phyloP scores from a whole-genome alignment of 2,329 filamentous ascomycete genomes.

The Claviceps humidiphila region DNA sequence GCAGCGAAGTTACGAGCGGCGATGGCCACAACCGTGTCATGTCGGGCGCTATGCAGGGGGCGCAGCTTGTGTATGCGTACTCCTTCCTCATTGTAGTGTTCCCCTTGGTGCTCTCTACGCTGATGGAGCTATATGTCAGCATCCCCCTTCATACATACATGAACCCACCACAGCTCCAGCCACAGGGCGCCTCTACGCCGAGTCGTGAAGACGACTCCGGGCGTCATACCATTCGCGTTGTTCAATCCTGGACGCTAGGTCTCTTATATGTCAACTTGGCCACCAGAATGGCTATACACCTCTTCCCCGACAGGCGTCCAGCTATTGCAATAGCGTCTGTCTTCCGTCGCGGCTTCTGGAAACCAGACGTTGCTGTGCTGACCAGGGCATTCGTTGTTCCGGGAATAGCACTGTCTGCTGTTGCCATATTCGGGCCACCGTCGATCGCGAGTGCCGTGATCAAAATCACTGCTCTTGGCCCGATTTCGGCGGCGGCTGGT shows the following conservation, averaged over 20 bases:
- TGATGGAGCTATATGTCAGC: constrained; percentile 80
- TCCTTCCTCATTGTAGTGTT: constrained; percentile 62
- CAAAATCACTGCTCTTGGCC: constrained; percentile 11
- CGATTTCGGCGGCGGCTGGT: constrained; percentile 13
- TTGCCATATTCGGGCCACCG: constrained; percentile 54
- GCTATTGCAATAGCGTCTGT: constrained; percentile 64
- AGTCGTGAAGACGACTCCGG: constrained; percentile 12
- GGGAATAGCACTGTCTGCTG: constrained; percentile 43
- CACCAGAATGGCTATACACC: constrained; percentile 52
- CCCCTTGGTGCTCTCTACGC: constrained; percentile 62
- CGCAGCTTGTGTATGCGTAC: constrained; percentile 59
- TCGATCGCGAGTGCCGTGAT: constrained; percentile 32
- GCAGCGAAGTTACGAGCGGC: constrained; percentile 12
- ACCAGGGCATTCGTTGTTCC: constrained; percentile 83
- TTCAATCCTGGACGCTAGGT: constrained; percentile 90
- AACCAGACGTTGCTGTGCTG: constrained; percentile 65
- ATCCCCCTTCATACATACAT: constrained; percentile 77
- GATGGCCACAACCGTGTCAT: constrained; percentile 14
- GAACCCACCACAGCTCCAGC: constrained; percentile 24
- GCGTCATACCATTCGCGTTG: constrained; percentile 64
- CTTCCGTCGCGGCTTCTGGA: constrained; percentile 59
- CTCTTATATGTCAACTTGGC: constrained; percentile 79
- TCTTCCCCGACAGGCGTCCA: constrained; percentile 55
- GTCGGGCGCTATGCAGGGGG: constrained; percentile 18
- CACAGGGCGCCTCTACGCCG: constrained; percentile 11